Evolutionary conservation across 1,284 basidiomycete genomes (phyloP).

Genomic region (Pyrrhoderma lamaoense): DNA sequence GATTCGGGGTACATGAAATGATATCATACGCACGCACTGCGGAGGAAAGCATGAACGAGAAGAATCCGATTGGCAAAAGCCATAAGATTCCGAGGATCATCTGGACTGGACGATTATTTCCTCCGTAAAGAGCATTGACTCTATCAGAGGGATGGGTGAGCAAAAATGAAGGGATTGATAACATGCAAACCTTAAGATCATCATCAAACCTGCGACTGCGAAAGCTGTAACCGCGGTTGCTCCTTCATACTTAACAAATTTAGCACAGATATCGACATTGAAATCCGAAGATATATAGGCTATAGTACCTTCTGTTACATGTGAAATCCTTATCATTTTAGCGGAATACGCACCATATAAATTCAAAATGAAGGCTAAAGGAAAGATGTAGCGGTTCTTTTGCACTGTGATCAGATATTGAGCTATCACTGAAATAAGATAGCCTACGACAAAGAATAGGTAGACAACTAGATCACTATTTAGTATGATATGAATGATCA

Average conservation of each 20-base stretch:
- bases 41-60: conserved; percentile 8
- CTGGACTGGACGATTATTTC: conserved; percentile 1
- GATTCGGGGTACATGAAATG: neutral
- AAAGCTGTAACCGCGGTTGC: conserved; percentile 7
- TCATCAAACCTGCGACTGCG: conserved; percentile 12
- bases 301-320: neutral
- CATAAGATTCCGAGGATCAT: conserved; percentile 9
- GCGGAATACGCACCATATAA: conserved; percentile 10
- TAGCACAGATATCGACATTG: neutral
- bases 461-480: conserved; percentile 7
- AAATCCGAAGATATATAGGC: conserved; percentile 12
- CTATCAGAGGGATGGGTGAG: neutral
- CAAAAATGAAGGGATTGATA: neutral
- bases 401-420: neutral
- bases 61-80: conserved; percentile 5
- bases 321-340: no score
- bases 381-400: conserved; percentile 17
- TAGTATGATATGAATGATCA: neutral
- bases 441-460: conserved; percentile 15
- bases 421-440: neutral
- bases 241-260: conserved; percentile 16
- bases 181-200: conserved; percentile 12
- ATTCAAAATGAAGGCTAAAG: conserved; percentile 15
- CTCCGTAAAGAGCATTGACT: conserved; percentile 16
- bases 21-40: conserved; percentile 5